Percentiles rank a stretch among this genome's conserved stretches.
These are phyloP conservation scores for Detonula confervacea DNA, from an alignment of 352 stramenopile species.

Conservation along the genomic window DNA sequence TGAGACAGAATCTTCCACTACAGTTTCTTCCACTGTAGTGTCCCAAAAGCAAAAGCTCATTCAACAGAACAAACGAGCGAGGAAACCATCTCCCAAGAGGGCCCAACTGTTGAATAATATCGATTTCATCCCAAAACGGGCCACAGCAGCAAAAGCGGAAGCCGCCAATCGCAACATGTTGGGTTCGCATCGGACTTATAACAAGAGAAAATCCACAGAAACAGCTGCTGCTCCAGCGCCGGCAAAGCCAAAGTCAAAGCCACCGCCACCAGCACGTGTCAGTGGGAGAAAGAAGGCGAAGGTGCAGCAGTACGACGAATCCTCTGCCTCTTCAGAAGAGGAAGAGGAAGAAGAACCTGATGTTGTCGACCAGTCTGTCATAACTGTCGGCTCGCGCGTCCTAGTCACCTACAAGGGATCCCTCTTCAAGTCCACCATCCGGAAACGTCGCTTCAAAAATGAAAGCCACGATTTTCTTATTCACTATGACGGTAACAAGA, in stretches of 20 bases:
- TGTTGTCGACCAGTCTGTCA: slow-evolving; percentile 40
- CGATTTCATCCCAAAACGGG: slow-evolving; percentile 51
- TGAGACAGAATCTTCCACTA: slow-evolving; percentile 30
- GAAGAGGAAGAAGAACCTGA: slow-evolving; percentile 22
- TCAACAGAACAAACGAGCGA: background rate
- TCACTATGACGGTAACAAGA: slow-evolving; percentile 75
- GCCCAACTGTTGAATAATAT: slow-evolving; percentile 8
- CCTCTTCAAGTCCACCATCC: slow-evolving; percentile 64
- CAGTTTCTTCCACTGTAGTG: background rate
- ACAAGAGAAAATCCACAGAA: slow-evolving; percentile 31
- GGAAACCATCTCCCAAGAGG: slow-evolving; percentile 10
- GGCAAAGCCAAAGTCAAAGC: background rate
- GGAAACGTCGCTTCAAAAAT: slow-evolving; percentile 55
- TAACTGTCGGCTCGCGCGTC: slow-evolving; percentile 58
- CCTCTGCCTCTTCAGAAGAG: slow-evolving; percentile 2
- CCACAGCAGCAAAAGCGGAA: slow-evolving; percentile 54
- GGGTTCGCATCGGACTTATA: slow-evolving; percentile 6
- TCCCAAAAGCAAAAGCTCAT: background rate
- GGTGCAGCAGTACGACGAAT: slow-evolving; percentile 15
- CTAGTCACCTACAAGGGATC: slow-evolving; percentile 57
- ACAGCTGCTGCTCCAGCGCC: background rate
- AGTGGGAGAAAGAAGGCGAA: slow-evolving; percentile 17
- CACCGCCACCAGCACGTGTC: background rate
- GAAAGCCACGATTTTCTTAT: slow-evolving; percentile 57
- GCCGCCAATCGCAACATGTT: slow-evolving; percentile 56